These are phyloP conservation scores for Solanum ahanhuiri DNA, from an alignment of 257 asterid species.

Conservation along the genomic window DNA sequence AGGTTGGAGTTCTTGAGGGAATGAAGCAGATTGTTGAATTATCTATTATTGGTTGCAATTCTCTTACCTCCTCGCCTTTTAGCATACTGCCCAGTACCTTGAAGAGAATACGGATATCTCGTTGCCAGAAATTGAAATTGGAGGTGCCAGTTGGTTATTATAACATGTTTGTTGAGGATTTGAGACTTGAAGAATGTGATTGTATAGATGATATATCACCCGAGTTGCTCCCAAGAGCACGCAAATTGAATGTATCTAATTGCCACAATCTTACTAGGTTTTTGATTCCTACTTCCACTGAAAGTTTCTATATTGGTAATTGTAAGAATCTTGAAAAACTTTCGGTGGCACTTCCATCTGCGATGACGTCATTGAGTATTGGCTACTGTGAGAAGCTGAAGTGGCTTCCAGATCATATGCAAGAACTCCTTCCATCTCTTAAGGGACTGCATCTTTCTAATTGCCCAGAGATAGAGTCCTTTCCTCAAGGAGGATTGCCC, in stretches of 20 bases:
- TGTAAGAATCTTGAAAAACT: background rate
- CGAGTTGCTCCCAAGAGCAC: background rate
- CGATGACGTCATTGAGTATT: background rate
- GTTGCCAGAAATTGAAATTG: too few relatives aligned
- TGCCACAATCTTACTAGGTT: background rate
- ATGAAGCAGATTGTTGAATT: background rate
- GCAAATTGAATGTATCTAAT: rapidly evolving
- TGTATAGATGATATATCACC: background rate
- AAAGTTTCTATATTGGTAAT: background rate
- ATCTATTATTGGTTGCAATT: background rate
- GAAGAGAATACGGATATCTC: too few relatives aligned
- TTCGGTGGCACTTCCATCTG: background rate
- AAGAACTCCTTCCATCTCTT: background rate
- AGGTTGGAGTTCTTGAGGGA: background rate
- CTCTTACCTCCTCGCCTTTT: too few relatives aligned
- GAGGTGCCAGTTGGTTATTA: too few relatives aligned
- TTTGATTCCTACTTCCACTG: background rate
- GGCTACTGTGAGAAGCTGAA: background rate
- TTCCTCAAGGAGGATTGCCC: conserved; percentile 3
- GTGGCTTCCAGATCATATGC: too few relatives aligned
- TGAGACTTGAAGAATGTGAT: background rate
- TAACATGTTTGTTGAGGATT: background rate
- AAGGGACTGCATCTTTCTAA: background rate
- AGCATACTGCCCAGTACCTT: too few relatives aligned
- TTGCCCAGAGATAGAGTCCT: conserved; percentile 1